Evolutionary conservation across 805 yeast genomes (phyloP), one percentile per base, ranked within the genome.

Genomic region (Lachancea thermotolerans): DNA sequence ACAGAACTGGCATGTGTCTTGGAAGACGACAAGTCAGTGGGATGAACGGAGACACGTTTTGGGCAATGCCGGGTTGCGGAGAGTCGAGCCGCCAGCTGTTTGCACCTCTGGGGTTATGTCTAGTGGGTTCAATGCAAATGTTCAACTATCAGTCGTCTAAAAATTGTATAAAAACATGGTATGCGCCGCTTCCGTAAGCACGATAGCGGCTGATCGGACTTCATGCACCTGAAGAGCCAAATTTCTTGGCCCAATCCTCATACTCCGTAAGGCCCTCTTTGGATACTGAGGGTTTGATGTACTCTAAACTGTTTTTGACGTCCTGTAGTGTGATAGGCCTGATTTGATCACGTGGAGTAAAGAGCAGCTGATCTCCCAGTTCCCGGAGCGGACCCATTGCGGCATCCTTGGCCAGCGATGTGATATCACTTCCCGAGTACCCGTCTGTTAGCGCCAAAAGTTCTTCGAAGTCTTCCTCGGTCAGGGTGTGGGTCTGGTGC

Each of bases 311-410:
- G 37, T 70, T 77, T 46, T 73, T 71, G 60, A 93, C 91, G 62
- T 91, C 99, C 8, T 68, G 68, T 41, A 88, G 65, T 17, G 73
- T 71, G 42, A 93, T 78, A 0, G 95, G 82, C 44, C 98, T 70
- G 45, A 91, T 89, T 48, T 79, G 79, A 44, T 83, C 86, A 31
- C 87, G 80, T 1, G 86, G 72, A 0, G 79, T 75, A 35, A 72
- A 67, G 51, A 91, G 70, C 45, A 91, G 73, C 38, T 82, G 80
- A 48, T 91, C 97, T 1, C 98, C 97, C 18, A 91, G 68, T 35
- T 88, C 83, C 51, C 99, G 73, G 32, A 93, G 69, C 1, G 99
- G 98, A 1, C 96, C 96, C 97, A 91, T 90, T 1, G 99, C 97
- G 2, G 96, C 95, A 59, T 91, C 99, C 65, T 93, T 93, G 2